Percentiles rank a stretch among this genome's conserved stretches.
phyloP scores from a whole-genome alignment of 2,329 filamentous ascomycete genomes.

The Talaromyces sp. region DNA sequence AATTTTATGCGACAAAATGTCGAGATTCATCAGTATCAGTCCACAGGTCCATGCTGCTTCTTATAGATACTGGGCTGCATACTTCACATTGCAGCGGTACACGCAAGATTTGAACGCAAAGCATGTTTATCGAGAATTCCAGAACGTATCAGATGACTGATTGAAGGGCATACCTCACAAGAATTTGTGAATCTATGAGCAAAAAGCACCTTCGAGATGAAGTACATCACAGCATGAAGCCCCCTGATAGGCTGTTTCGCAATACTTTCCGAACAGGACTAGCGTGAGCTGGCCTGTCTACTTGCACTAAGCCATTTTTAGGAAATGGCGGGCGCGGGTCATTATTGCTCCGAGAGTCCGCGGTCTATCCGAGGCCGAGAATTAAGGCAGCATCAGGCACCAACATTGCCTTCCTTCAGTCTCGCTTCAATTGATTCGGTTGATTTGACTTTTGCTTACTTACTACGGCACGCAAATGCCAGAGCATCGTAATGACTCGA shows the following conservation, averaged over 20 bases:
- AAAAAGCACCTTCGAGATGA: not conserved
- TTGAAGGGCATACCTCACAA: not conserved
- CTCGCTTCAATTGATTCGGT: not conserved
- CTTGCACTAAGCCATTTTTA: not conserved
- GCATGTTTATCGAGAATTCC: not conserved
- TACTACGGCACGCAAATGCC: not conserved
- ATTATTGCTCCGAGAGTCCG: not conserved
- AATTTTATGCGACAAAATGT: not conserved
- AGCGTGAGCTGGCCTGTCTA: not conserved
- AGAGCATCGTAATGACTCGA: conserved; percentile 17
- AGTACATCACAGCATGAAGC: not conserved
- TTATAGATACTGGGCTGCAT: not conserved
- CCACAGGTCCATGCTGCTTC: not conserved
- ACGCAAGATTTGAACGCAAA: not conserved
- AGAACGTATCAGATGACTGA: not conserved
- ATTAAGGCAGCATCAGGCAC: not conserved
- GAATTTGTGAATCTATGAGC: not conserved
- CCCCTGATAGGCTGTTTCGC: conserved; percentile 17
- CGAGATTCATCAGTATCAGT: not conserved
- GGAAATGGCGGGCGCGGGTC: not conserved
- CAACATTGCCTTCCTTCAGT: not conserved
- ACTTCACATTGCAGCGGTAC: not conserved
- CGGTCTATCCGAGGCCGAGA: not conserved
- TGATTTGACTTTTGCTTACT: not conserved
- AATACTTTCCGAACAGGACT: conserved; percentile 20